phyloP scores from a whole-genome alignment of 495 filamentous ascomycete species.

The Daldinia decipiens region DNA sequence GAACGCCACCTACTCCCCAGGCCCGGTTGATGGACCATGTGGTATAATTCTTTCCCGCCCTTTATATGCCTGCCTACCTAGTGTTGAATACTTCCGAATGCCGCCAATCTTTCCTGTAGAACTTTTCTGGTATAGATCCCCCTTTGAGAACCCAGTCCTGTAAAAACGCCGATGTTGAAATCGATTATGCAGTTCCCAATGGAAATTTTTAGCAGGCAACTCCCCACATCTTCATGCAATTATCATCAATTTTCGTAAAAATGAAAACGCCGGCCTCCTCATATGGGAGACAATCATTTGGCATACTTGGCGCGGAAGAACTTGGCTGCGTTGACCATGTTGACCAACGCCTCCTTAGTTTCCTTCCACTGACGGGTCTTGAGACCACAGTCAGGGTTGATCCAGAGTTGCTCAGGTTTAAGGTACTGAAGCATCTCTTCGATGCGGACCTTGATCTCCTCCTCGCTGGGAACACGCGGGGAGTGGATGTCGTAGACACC shows the following conservation, averaged over 20 bases:
- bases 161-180: conserved; percentile 64
- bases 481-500: conserved; percentile 99
- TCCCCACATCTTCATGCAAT: conserved; percentile 43
- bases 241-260: conserved; percentile 44
- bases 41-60: conserved; percentile 49
- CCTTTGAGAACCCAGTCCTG: conserved; percentile 48
- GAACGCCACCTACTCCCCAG: conserved; percentile 47
- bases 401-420: conserved; percentile 95
- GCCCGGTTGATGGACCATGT: conserved; percentile 59
- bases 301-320: conserved; percentile 89
- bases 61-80: conserved; percentile 47
- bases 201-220: conserved; percentile 37
- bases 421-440: conserved; percentile 97
- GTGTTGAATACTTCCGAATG: conserved; percentile 52
- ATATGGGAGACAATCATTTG: conserved; percentile 53
- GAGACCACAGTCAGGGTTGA: conserved; percentile 98
- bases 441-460: conserved; percentile 97
- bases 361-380: conserved; percentile 98
- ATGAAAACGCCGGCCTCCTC: conserved; percentile 19
- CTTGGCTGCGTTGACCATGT: conserved; percentile 97
- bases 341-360: conserved; percentile 89
- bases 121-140: conserved; percentile 50
- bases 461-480: conserved; percentile 90
- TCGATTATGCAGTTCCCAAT: conserved; percentile 51
- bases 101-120: conserved; percentile 49